Evolutionary conservation across 2,329 filamentous ascomycete genomes (phyloP), one percentile per base, ranked within the genome.

Genomic region (Claviceps fusiformis): DNA sequence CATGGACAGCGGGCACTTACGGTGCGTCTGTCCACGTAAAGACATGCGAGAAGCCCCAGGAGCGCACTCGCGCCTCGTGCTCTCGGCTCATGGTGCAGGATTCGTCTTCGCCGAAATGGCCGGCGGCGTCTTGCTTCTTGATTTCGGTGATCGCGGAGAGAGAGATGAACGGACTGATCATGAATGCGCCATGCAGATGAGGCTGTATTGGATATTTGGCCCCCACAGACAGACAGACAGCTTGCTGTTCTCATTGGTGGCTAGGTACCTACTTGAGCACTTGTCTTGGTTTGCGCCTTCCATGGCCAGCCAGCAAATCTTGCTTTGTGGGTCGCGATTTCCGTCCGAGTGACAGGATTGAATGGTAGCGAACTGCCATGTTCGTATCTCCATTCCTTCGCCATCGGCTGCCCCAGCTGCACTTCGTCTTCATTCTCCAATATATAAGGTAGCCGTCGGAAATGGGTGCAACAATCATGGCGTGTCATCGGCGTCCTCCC

Each of bases 1-100:
- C 5, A 46, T 46, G 11, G 44, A 10, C 44, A 76, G 27, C 29
- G 11, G 44, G 24, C 44, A 76, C 81, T 65, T 76, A 87, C 84
- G 83, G 80, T 27, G 74, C 71, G 67, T 89, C 86, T 8, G 77
- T 82, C 85, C 85, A 89, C 3, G 83, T 87, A 59, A 87, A 87
- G 63, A 87, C 83, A 52, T 82, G 74, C 3, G 66, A 61, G 64
- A 88, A 89, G 1, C 85, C 85, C 85, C 85, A 88, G 1, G 78
- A 80, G 41, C 75, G 75, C 31, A 89, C 85, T 63, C 86, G 72
- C 52, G 72, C 69, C 65, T 89, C 84, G 43, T 64, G 61, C 43
- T 63, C 57, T 29, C 58, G 62, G 31, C 56, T 61, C 68, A 69
- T 69, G 37, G 10, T 53, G 19, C 15, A 33, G 31, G 10, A 9